These are phyloP conservation scores for Xerophyta viscosa DNA, from an alignment of 106 monocot genomes.

Conservation along the genomic window DNA sequence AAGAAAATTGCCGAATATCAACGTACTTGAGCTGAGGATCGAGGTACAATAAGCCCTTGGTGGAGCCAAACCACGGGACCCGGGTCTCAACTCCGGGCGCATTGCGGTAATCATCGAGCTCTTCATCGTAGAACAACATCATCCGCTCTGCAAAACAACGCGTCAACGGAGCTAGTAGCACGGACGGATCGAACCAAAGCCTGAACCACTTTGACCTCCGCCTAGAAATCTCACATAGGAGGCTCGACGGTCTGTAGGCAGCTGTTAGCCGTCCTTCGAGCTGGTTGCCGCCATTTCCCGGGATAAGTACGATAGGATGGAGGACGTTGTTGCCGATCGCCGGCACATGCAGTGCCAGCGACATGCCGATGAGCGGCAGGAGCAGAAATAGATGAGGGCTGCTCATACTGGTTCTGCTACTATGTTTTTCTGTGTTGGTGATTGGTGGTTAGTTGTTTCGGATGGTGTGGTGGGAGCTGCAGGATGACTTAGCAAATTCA, in stretches of 20 bases:
- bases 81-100: slow-evolving; percentile 74
- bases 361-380: no score
- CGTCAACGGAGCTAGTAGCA: slow-evolving; percentile 50
- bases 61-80: slow-evolving; percentile 66
- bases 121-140: slow-evolving; percentile 39
- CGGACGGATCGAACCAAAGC: slow-evolving; percentile 77
- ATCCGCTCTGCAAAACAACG: slow-evolving; percentile 88
- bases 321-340: slow-evolving; percentile 5
- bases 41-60: slow-evolving; percentile 44
- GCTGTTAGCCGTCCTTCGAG: slow-evolving; percentile 64
- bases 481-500: no score
- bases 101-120: slow-evolving; percentile 66
- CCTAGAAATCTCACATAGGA: slow-evolving; percentile 31
- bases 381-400: no score
- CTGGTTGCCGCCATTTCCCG: slow-evolving; percentile 78
- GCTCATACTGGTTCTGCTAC: no score
- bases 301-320: slow-evolving; percentile 67
- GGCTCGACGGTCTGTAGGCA: slow-evolving; percentile 49
- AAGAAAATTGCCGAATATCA: no score
- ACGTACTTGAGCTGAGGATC: slow-evolving; percentile 72
- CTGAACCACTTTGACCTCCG: slow-evolving; percentile 55
- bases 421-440: no score
- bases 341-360: no score
- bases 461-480: no score
- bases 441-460: no score